These are phyloP conservation scores for Coemansia sp. DNA, from an alignment of 192 early-diverging fungal genomes.

Conservation along the genomic window DNA sequence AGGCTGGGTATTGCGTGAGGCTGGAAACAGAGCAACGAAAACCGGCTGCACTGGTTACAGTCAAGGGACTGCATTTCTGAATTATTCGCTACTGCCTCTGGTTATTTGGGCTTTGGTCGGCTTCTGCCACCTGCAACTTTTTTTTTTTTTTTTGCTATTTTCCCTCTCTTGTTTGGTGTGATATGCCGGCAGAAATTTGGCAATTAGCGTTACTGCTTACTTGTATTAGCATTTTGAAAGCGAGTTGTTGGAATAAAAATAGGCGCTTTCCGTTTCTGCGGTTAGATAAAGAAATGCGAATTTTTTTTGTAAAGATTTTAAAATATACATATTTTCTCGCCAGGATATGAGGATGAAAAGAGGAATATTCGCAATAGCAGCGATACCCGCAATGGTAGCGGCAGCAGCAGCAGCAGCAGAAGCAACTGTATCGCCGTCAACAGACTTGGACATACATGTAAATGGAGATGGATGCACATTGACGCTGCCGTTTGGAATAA, in stretches of 20 bases:
- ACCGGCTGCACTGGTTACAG: conserved; percentile 33
- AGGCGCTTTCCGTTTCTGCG: too few relatives aligned
- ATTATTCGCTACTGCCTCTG: conserved; percentile 20
- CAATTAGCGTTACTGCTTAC: background rate
- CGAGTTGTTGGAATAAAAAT: background rate
- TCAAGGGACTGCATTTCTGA: conserved; percentile 37
- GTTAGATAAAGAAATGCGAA: background rate
- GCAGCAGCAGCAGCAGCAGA: background rate
- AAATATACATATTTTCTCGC: background rate
- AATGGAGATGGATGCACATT: background rate
- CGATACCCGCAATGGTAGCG: background rate
- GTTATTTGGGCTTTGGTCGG: conserved; percentile 15
- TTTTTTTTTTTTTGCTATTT: background rate
- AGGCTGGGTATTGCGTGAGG: conserved; percentile 38
- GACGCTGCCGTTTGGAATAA: conserved; percentile 11
- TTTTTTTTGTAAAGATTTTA: background rate
- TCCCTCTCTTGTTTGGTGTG: too few relatives aligned
- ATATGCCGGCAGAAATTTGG: too few relatives aligned
- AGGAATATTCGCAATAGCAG: background rate
- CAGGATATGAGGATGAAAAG: background rate
- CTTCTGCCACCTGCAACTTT: conserved; percentile 21
- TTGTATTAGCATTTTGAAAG: background rate
- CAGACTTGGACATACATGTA: background rate
- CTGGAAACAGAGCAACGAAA: conserved; percentile 54
- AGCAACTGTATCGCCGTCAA: background rate